A percentile compares a stretch with the other conserved stretches of the same genome.
Conservation (phyloP, 2,329 filamentous ascomycete genomes). For the Botrytis squamosa region DNA sequence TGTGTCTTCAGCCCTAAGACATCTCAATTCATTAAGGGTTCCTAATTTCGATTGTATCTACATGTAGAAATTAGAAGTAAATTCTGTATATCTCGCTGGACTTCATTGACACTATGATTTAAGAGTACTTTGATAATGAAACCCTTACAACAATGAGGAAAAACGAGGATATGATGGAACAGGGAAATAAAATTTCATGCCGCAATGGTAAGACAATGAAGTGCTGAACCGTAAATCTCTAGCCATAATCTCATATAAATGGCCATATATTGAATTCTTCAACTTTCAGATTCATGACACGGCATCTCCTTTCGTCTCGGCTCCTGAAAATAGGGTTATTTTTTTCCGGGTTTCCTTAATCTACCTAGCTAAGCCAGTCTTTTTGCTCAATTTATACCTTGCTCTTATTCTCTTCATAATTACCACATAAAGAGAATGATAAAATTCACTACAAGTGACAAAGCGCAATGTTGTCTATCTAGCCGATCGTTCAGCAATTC, state of each 20-base stretch:
- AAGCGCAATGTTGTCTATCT: background rate
- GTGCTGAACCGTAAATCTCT: background rate
- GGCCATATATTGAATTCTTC: accelerated
- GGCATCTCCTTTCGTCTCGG: background rate
- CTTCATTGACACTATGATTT: background rate
- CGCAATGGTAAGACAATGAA: background rate
- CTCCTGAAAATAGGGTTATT: background rate
- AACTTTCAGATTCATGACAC: background rate
- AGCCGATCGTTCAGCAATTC: background rate
- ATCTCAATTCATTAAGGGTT: background rate
- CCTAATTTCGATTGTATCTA: background rate
- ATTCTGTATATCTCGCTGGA: background rate
- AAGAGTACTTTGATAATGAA: background rate
- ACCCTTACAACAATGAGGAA: background rate
- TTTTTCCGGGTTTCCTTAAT: background rate
- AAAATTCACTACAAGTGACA: accelerated
- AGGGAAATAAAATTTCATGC: background rate
- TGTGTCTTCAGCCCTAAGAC: background rate
- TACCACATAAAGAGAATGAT: background rate
- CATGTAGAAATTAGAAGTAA: accelerated
- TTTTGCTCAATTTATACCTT: background rate
- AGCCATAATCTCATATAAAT: background rate
- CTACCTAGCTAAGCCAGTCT: background rate
- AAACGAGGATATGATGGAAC: background rate
- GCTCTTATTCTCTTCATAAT: accelerated